Conservation (phyloP, 2,329 filamentous ascomycete genomes). For the Didymella sp. region DNA sequence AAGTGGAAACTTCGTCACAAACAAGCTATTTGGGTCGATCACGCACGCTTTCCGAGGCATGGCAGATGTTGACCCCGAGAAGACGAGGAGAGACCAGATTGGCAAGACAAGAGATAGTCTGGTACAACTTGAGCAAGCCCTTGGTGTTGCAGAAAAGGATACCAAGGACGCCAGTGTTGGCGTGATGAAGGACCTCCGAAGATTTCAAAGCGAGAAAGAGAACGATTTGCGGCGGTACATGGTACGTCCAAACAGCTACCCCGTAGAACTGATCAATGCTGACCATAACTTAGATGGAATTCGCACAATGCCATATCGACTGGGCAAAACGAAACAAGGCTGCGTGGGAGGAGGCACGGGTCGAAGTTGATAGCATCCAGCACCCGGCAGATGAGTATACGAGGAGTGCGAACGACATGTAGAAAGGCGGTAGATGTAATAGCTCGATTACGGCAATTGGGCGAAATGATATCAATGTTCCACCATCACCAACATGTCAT, state of each 20-base stretch:
- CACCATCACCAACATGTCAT: not conserved
- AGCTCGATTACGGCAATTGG: not conserved
- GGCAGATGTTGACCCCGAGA: conserved; percentile 93
- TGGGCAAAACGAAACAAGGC: conserved; percentile 93
- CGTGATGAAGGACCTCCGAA: conserved; percentile 85
- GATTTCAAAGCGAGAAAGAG: conserved; percentile 96
- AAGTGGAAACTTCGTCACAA: conserved; percentile 86
- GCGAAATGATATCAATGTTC: not conserved
- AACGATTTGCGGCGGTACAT: conserved; percentile 93
- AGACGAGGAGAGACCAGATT: conserved; percentile 89
- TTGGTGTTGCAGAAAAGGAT: conserved; percentile 86
- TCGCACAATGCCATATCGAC: conserved; percentile 90
- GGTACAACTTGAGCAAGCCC: conserved; percentile 81
- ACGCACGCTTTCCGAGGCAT: conserved; percentile 96
- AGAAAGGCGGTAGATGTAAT: not conserved
- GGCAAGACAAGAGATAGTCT: conserved; percentile 94
- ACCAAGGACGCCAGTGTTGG: conserved; percentile 91
- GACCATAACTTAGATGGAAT: conserved; percentile 70
- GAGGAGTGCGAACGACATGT: conserved; percentile 27
- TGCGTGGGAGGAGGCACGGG: conserved; percentile 89
- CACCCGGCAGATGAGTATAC: conserved; percentile 33
- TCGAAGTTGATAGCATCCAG: conserved; percentile 88
- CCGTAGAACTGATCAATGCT: not conserved
- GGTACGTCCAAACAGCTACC: conserved; percentile 64
- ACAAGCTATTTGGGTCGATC: conserved; percentile 90